phyloP scores from a whole-genome alignment of 768 basidiomycete genomes.

The Termitomyces sp. region DNA sequence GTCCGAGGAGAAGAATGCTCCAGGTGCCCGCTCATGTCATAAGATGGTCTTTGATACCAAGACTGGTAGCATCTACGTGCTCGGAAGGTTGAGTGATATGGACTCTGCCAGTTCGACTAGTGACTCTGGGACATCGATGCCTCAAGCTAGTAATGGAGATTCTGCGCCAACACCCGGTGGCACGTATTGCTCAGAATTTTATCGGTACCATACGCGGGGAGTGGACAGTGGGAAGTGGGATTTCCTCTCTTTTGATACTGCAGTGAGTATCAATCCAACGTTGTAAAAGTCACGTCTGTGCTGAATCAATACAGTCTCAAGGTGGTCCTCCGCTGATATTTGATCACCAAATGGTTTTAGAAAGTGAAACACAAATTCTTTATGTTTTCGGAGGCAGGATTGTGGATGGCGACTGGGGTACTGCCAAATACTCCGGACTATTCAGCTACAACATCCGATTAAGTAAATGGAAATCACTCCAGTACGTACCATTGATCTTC shows the following conservation, averaged over 20 bases:
- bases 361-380: slow-evolving; percentile 61
- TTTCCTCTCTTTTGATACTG: slow-evolving; percentile 59
- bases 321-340: slow-evolving; percentile 72
- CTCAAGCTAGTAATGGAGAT: slow-evolving; percentile 7
- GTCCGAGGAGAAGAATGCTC: slow-evolving; percentile 54
- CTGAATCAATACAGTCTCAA: slow-evolving; percentile 33
- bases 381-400: slow-evolving; percentile 77
- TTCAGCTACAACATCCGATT: slow-evolving; percentile 66
- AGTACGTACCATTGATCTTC: slow-evolving; percentile 37
- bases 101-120: slow-evolving; percentile 32
- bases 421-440: slow-evolving; percentile 60
- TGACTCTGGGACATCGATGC: slow-evolving; percentile 12
- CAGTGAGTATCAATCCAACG: slow-evolving; percentile 33
- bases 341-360: slow-evolving; percentile 81
- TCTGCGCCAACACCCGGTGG: slow-evolving; percentile 14
- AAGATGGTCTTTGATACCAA: slow-evolving; percentile 78
- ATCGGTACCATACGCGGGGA: slow-evolving; percentile 66
- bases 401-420: slow-evolving; percentile 58
- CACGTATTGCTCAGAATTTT: slow-evolving; percentile 63
- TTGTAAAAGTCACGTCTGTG: neutral
- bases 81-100: slow-evolving; percentile 62
- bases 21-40: slow-evolving; percentile 69
- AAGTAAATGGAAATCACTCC: slow-evolving; percentile 62
- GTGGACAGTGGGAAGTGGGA: slow-evolving; percentile 67
- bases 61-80: slow-evolving; percentile 63